Base-by-base conservation (phyloP, 768 basidiomycete species). In the Obba rivulosa region DNA sequence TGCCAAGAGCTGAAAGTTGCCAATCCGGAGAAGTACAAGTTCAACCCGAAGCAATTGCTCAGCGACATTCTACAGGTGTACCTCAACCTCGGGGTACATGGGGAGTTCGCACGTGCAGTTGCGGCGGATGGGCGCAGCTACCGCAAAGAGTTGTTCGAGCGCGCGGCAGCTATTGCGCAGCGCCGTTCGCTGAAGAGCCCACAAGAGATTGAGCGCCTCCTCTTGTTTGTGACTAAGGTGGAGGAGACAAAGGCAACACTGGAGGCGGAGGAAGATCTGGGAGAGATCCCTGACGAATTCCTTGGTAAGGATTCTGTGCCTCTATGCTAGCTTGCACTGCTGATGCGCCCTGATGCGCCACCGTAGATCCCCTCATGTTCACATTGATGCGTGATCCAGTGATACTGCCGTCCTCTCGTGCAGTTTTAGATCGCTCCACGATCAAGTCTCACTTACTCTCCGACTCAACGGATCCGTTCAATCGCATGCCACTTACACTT, bases 361-460 rank as follows among this genome's bases (percentile, higher is more conserved):
- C 17, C 46, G 8, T 55, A 94, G 92, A 94, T 65, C 92, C 90
- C 1, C 73, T 96, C 54, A 91, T 94, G 82, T 85, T 78, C 59
- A 87, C 88, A 3, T 62, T 99, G 46, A 99, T 99, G 96, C 84
- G 82, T 46, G 92, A 99, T 64, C 96, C 96, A 3, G 94, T 98
- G 49, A 78, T 81, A 24, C 66, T 99, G 25, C 96, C 96, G 0
- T 83, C 87, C 0, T 97, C 94, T 2, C 75, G 72, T 45, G 71
- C 79, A 0, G 76, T 88, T 28, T 64, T 99, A 37, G 96, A 99
- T 65, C 81, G 89, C 20, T 75, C 87, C 2, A 97, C 94, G 2
- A 98, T 99, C 72, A 95, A 95, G 59, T 87, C 92, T 1, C 93
- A 96, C 64, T 70, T 97, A 31, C 71, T 99, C 17, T 95, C 92